Conservation (phyloP, 106 monocot genomes). For the Vanilla planifolia region DNA sequence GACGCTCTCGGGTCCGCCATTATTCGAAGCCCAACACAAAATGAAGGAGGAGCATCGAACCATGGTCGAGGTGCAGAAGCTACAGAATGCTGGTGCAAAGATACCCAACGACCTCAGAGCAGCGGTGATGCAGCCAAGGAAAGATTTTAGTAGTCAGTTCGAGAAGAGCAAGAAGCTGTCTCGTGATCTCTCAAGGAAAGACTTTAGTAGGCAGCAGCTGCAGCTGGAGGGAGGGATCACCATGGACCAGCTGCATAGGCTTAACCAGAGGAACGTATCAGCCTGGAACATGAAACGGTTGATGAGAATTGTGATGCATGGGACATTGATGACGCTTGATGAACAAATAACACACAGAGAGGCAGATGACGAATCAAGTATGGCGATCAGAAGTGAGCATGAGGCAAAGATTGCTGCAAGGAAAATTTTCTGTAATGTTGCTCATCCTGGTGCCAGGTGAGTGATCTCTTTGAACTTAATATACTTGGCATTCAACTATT, state of each 20-base stretch:
- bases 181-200: slow-evolving; percentile 13
- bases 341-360: slow-evolving; percentile 28
- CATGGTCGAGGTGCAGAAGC: slow-evolving; percentile 42
- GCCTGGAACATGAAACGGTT: slow-evolving; percentile 94
- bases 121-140: slow-evolving; percentile 26
- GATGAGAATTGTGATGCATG: slow-evolving; percentile 62
- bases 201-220: slow-evolving; percentile 2
- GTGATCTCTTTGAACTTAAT: slow-evolving; percentile 10
- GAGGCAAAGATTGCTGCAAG: slow-evolving; percentile 79
- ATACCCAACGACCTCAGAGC: slow-evolving; percentile 42
- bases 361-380: slow-evolving; percentile 44
- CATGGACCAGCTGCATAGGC: slow-evolving; percentile 53
- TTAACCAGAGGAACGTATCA: slow-evolving; percentile 78
- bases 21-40: slow-evolving; percentile 31
- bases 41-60: slow-evolving; percentile 50
- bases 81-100: slow-evolving; percentile 52
- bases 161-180: slow-evolving; percentile 37
- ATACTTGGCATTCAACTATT: no score
- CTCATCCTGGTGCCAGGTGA: slow-evolving; percentile 60
- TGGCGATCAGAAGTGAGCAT: slow-evolving; percentile 57
- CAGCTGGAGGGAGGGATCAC: slow-evolving; percentile 47
- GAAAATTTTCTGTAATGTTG: slow-evolving; percentile 75
- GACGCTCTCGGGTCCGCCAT: slow-evolving; percentile 81
- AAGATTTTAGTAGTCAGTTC: slow-evolving; percentile 13
- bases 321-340: slow-evolving; percentile 53